Evolutionary conservation across 2,329 filamentous ascomycete species (phyloP), one percentile per base, ranked within the genome.

Genomic region (Paraphaeosphaeria sporulosa): DNA sequence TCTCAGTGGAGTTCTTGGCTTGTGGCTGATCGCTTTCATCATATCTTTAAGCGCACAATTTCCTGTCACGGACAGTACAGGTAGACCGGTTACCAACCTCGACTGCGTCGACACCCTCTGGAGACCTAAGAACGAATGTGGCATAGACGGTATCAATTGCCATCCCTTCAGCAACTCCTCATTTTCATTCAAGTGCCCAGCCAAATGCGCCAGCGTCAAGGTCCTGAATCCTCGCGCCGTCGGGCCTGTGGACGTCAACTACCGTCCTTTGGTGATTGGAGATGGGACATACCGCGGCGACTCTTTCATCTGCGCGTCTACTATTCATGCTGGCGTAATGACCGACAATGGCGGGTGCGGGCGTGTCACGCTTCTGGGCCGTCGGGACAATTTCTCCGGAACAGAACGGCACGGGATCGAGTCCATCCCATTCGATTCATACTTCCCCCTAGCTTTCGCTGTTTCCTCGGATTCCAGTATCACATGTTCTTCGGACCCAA

Each of bases 361-460:
- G 58, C 90, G 95, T 7, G 85, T 94, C 42, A 84, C 86, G 57
- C 83, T 94, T 19, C 83, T 91, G 27, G 94, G 94, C 17, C 82
- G 87, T 48, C 84, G 87, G 54, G 80, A 85, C 56, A 81, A 84
- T 47, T 97, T 89, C 71, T 76, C 83, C 53, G 83, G 85, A 47
- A 88, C 88, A 7, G 83, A 84, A 47, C 83, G 83, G 12, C 82
- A 97, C 73, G 92, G 90, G 43, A 92, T 98, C 63, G 78, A 83
- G 46, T 96, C 93, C 60, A 82, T 92, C 53, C 84, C 80, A 1
- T 98, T 98, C 71, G 87, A 93, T 64, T 94, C 93, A 0, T 91
- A 91, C 65, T 99, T 99, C 69, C 94, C 94, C 1, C 88, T 92
- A 19, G 89, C 93, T 0, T 97, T 92, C 75, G 87, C 86, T n/a